Evolutionary conservation across 805 yeast genomes (phyloP).

Genomic region (Kodamaea hsintzibuensis): DNA sequence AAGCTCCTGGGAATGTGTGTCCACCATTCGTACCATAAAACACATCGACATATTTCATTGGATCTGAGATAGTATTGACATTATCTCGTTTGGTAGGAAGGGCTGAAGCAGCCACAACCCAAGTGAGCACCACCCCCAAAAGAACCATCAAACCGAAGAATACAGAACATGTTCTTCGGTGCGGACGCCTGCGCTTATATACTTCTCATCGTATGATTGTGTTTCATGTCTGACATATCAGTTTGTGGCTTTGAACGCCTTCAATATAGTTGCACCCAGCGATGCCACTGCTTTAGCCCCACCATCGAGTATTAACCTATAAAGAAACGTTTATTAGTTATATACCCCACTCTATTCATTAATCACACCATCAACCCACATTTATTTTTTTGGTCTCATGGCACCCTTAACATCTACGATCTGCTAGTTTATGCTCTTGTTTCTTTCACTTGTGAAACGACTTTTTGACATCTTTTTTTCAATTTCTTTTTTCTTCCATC

Average conservation of each 20-base stretch:
- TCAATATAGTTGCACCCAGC: neutral
- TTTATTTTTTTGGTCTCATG: too few species aligned
- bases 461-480: neutral
- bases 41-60: slow-evolving; percentile 25
- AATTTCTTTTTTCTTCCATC: neutral
- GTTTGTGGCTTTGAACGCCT: neutral
- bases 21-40: slow-evolving; percentile 39
- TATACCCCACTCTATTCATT: too few species aligned
- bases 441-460: neutral
- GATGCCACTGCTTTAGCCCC: neutral
- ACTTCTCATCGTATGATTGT: neutral
- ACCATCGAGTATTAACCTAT: neutral
- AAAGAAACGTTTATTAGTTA: too few species aligned
- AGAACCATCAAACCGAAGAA: neutral
- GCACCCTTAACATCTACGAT: too few species aligned
- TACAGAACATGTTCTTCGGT: neutral
- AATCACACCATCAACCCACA: too few species aligned
- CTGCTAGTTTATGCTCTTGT: too few species aligned
- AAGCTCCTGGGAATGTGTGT: slow-evolving; percentile 36
- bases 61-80: neutral
- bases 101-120: neutral
- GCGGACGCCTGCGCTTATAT: neutral
- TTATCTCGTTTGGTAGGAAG: neutral
- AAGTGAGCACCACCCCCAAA: neutral
- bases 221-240: neutral